Evolutionary conservation across 139 green algal genomes (phyloP).

Genomic region (Closterium sp.): DNA sequence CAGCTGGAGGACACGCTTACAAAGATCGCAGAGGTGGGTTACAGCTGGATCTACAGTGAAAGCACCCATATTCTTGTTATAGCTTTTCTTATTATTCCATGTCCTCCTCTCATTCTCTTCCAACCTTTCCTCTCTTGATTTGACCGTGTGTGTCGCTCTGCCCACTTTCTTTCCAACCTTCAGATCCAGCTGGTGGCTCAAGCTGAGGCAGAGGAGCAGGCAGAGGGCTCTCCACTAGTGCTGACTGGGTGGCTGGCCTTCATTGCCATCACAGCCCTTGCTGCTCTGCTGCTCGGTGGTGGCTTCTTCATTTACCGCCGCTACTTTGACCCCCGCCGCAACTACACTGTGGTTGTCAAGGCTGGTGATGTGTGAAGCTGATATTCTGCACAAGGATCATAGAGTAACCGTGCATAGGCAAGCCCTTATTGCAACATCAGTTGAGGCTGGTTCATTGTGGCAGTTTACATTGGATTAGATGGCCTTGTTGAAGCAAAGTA

Average conservation of each 20-base stretch:
- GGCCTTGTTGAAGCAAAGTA: too few relatives aligned
- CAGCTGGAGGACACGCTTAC: conserved; percentile 28
- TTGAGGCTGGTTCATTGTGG: too few relatives aligned
- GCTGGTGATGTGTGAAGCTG: not conserved
- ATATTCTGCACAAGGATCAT: not conserved
- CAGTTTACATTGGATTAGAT: too few relatives aligned
- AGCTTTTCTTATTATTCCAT: not conserved
- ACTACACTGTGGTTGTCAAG: conserved; percentile 26
- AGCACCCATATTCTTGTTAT: not conserved
- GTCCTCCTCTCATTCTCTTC: not conserved
- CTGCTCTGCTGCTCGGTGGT: not conserved
- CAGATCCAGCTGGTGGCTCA: not conserved
- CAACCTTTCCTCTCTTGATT: not conserved
- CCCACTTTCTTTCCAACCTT: not conserved
- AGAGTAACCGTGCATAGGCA: too few relatives aligned
- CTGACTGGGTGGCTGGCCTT: conserved; percentile 17
- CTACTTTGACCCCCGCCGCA: conserved; percentile 11
- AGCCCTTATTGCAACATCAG: too few relatives aligned
- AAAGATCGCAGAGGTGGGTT: conserved; percentile 20
- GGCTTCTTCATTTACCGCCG: conserved; percentile 4
- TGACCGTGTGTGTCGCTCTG: not conserved
- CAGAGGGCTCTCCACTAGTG: not conserved
- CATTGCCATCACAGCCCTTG: not conserved
- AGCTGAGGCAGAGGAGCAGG: not conserved
- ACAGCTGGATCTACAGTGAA: not conserved